phyloP scores from a whole-genome alignment of 1,139 yeast species.

The Suhomyces kunorum region DNA sequence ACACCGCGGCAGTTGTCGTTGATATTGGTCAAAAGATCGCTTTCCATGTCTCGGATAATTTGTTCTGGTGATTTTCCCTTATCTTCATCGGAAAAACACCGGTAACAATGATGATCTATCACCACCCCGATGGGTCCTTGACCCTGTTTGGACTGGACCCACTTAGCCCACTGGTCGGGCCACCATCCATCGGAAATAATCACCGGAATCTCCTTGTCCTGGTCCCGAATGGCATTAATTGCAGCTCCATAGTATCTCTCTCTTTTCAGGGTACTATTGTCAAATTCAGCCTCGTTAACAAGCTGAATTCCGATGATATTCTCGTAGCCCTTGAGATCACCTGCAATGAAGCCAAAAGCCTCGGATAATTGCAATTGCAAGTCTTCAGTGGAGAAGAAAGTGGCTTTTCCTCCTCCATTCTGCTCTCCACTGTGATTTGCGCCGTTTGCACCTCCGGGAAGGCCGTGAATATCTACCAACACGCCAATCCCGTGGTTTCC shows the following conservation, averaged over 20 bases:
- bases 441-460: constrained; percentile 91
- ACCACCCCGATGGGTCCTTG: constrained; percentile 59
- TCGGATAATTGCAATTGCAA: constrained; percentile 51
- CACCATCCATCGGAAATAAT: constrained; percentile 95
- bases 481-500: constrained; percentile 62
- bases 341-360: constrained; percentile 60
- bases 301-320: constrained; percentile 82
- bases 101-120: constrained; percentile 81
- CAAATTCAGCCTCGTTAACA: constrained; percentile 79
- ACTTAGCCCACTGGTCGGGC: constrained; percentile 75
- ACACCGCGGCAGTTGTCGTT: constrained; percentile 50
- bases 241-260: constrained; percentile 70
- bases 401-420: constrained; percentile 50
- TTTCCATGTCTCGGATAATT: constrained; percentile 58
- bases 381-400: constrained; percentile 57
- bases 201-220: constrained; percentile 63
- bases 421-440: constrained; percentile 80
- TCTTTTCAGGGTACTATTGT: constrained; percentile 51
- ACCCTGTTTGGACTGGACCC: constrained; percentile 51
- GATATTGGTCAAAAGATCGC: constrained; percentile 53
- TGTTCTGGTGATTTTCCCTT: constrained; percentile 63
- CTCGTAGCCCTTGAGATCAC: constrained; percentile 56
- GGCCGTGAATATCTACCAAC: constrained; percentile 80
- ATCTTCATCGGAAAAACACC: constrained; percentile 81
- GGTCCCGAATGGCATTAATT: constrained; percentile 55